Evolutionary conservation across 495 filamentous ascomycete species (phyloP).

Genomic region (Penicillium antarcticum): DNA sequence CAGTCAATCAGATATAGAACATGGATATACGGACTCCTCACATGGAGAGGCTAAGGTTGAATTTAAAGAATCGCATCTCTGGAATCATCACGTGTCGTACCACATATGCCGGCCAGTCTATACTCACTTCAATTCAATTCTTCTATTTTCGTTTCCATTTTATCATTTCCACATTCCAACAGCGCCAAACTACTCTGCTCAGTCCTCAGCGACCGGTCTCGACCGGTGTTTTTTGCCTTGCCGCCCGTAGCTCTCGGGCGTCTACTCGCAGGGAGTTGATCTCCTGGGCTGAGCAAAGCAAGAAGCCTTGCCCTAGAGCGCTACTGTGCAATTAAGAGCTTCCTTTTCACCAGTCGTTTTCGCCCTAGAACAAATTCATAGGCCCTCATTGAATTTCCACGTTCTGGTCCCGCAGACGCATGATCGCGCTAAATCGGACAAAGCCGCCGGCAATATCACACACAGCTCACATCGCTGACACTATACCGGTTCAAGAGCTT

Average conservation of each 20-base stretch:
- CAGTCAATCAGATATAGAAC: slow-evolving; percentile 12
- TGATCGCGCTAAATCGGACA: slow-evolving; percentile 5
- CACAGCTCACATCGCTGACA: neutral
- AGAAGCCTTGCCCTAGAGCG: slow-evolving; percentile 7
- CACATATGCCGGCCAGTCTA: slow-evolving; percentile 4
- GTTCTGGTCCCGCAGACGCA: neutral
- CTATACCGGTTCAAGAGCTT: neutral
- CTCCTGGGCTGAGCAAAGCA: slow-evolving; percentile 7
- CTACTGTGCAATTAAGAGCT: slow-evolving; percentile 13
- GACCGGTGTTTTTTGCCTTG: slow-evolving; percentile 30
- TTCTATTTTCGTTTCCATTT: neutral
- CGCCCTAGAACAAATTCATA: slow-evolving; percentile 11
- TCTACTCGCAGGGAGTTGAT: slow-evolving; percentile 17
- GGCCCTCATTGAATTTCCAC: slow-evolving; percentile 5
- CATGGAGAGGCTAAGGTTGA: too few species aligned
- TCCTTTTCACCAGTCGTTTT: slow-evolving; percentile 7
- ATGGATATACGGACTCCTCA: neutral
- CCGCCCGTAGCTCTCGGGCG: slow-evolving; percentile 27
- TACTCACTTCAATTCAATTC: neutral
- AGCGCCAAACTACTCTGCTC: slow-evolving; percentile 22
- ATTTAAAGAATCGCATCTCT: too few species aligned
- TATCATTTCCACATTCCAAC: slow-evolving; percentile 23
- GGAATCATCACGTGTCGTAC: slow-evolving; percentile 15
- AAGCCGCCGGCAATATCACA: slow-evolving; percentile 1
- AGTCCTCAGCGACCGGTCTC: slow-evolving; percentile 1